These are phyloP conservation scores for Elaeagnus macrophylla DNA, from an alignment of 306 rosid species.

Conservation along the genomic window DNA sequence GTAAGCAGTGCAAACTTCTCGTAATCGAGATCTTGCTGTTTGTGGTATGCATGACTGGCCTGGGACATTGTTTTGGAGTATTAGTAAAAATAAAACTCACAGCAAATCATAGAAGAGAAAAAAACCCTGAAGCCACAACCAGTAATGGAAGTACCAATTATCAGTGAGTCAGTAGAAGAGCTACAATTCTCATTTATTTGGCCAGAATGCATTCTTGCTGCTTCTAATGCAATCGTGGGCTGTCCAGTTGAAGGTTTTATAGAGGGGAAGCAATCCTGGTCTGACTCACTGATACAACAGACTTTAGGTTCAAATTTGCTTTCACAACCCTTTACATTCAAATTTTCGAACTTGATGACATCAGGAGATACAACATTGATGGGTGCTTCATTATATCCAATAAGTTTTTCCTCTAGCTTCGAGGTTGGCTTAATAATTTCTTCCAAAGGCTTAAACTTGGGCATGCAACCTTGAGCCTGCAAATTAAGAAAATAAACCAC, in stretches of 20 bases:
- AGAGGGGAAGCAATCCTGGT: constrained; percentile 6
- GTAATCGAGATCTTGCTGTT: constrained; percentile 44
- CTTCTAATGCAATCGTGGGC: constrained; percentile 17
- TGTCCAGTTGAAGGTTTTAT: constrained; percentile 16
- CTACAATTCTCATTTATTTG: constrained; percentile 21
- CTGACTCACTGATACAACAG: constrained; percentile 6
- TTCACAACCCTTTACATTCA: constrained; percentile 17
- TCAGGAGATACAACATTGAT: constrained; percentile 27
- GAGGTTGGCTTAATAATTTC: constrained; percentile 50
- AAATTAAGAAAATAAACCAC: constrained; percentile 9
- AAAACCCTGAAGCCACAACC: not conserved
- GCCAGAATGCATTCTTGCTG: constrained; percentile 1
- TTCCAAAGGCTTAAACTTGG: constrained; percentile 58
- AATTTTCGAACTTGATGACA: constrained; percentile 7
- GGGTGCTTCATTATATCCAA: constrained; percentile 83
- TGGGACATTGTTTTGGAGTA: constrained; percentile 21
- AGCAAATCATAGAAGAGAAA: no score
- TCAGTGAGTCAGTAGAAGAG: constrained; percentile 18
- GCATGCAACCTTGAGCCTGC: constrained; percentile 60
- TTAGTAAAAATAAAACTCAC: not conserved
- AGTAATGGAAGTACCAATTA: constrained; percentile 33
- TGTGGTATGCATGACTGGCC: constrained; percentile 18
- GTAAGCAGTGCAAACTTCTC: constrained; percentile 55
- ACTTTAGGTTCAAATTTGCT: constrained; percentile 20
- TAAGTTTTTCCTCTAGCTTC: constrained; percentile 56